phyloP scores from a whole-genome alignment of 2,329 filamentous ascomycete genomes.

The Samsoniella hepiali region DNA sequence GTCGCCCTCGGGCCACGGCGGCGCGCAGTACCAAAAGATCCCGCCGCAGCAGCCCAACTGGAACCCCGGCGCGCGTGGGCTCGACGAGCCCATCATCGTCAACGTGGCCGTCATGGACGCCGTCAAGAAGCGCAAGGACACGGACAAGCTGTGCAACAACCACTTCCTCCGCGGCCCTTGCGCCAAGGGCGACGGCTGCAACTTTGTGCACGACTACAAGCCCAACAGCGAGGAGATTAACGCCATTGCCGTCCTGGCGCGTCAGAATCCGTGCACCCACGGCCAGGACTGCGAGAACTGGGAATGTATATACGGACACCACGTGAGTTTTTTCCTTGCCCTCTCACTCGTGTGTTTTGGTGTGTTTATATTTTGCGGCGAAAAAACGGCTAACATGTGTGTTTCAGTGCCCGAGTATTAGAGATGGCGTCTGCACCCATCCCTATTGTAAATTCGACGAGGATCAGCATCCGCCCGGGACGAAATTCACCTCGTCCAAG shows the following conservation, averaged over 20 bases:
- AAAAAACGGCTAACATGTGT: conserved; percentile 14
- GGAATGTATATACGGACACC: conserved; percentile 62
- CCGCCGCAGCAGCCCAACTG: conserved; percentile 39
- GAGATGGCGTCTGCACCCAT: conserved; percentile 49
- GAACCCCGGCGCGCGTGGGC: conserved; percentile 52
- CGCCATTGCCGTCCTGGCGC: conserved; percentile 53
- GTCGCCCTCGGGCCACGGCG: neutral
- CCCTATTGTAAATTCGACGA: conserved; percentile 54
- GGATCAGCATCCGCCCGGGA: conserved; percentile 55
- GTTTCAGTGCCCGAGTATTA: conserved; percentile 51
- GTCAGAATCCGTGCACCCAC: conserved; percentile 55
- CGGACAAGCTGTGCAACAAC: conserved; percentile 59
- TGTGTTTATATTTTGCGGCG: no score
- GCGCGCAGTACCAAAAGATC: conserved; percentile 24
- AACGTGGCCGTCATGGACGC: conserved; percentile 46
- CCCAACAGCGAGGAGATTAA: conserved; percentile 52
- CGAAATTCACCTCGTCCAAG: conserved; percentile 35
- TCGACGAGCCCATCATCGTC: conserved; percentile 51
- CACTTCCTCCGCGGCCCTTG: conserved; percentile 59
- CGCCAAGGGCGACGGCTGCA: conserved; percentile 51
- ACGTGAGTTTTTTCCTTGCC: conserved; percentile 41
- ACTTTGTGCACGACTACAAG: conserved; percentile 55
- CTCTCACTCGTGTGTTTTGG: no score
- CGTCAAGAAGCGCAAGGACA: conserved; percentile 54
- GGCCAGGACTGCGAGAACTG: conserved; percentile 57